A percentile compares a stretch with the other conserved stretches of the same genome.
These are phyloP conservation scores for Diplocarpon rosae DNA, from an alignment of 2,329 filamentous ascomycete genomes.

Conservation along the genomic window DNA sequence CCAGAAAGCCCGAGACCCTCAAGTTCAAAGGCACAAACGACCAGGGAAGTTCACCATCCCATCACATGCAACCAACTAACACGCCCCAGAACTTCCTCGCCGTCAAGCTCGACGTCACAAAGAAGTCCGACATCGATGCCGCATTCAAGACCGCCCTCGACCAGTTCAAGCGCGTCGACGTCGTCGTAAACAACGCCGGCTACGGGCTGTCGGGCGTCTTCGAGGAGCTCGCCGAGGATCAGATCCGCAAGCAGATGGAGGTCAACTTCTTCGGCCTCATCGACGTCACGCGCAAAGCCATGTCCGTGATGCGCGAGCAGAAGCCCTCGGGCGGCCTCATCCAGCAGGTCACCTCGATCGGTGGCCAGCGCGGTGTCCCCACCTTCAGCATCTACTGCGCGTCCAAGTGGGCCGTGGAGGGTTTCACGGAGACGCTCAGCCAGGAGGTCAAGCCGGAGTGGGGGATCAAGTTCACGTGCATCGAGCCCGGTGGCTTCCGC, in stretches of 20 bases:
- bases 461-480: conserved; percentile 31
- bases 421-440: conserved; percentile 29
- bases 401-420: conserved; percentile 33
- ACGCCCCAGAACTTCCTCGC: conserved; percentile 33
- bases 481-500: conserved; percentile 32
- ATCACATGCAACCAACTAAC: not conserved
- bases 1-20: conserved; percentile 29
- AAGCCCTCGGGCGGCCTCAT: conserved; percentile 30
- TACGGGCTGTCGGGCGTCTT: conserved; percentile 43
- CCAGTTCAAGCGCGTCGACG: conserved; percentile 45
- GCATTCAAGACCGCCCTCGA: conserved; percentile 30
- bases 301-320: conserved; percentile 28
- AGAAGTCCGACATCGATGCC: conserved; percentile 31
- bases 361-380: conserved; percentile 28
- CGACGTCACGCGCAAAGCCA: conserved; percentile 36
- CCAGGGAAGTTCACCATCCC: not conserved
- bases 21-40: conserved; percentile 29
- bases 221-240: conserved; percentile 38
- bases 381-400: conserved; percentile 30
- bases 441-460: conserved; percentile 30
- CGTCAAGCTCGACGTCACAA: conserved; percentile 42
- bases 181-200: conserved; percentile 51
- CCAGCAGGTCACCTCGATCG: conserved; percentile 32
- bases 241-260: conserved; percentile 43
- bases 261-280: conserved; percentile 49